Conservation (phyloP, 1,284 basidiomycete genomes). For the Ganoderma multipileum region DNA sequence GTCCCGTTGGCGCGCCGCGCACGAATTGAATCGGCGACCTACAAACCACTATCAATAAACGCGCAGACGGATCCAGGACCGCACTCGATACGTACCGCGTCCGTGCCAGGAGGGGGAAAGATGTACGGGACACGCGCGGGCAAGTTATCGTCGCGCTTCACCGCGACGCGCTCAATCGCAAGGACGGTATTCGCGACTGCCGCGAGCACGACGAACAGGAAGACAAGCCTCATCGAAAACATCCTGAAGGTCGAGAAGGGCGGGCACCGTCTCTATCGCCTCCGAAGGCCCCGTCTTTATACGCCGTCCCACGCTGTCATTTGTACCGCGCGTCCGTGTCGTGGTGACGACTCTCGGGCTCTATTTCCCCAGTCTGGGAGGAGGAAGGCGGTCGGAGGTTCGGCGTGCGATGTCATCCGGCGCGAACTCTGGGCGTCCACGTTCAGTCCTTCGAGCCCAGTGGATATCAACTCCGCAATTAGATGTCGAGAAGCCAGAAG, state of each 20-base stretch:
- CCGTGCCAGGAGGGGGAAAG: slow-evolving; percentile 34
- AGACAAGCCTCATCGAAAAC: background rate
- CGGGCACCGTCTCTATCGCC: background rate
- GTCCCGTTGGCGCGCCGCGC: slow-evolving; percentile 30
- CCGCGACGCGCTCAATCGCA: background rate
- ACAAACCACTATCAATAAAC: background rate
- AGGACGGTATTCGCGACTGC: slow-evolving; percentile 3
- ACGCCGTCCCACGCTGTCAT: background rate
- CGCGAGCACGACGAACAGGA: slow-evolving; percentile 7
- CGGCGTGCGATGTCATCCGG: background rate
- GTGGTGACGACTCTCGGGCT: background rate
- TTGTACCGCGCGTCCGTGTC: background rate
- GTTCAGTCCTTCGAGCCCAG: too few species aligned
- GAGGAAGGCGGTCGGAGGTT: background rate
- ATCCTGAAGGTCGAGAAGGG: background rate
- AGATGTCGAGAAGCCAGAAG: too few species aligned
- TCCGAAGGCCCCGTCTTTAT: background rate
- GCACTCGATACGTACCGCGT: slow-evolving; percentile 24
- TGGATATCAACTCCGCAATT: too few species aligned
- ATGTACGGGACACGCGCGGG: slow-evolving; percentile 39
- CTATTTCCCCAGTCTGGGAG: background rate
- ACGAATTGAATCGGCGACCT: slow-evolving; percentile 35
- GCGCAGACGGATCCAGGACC: too few species aligned
- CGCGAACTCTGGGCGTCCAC: background rate
- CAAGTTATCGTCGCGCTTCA: slow-evolving; percentile 29